Evolutionary conservation across 169 alveolate genomes (phyloP).

Genomic region (Miamiensis avidus): DNA sequence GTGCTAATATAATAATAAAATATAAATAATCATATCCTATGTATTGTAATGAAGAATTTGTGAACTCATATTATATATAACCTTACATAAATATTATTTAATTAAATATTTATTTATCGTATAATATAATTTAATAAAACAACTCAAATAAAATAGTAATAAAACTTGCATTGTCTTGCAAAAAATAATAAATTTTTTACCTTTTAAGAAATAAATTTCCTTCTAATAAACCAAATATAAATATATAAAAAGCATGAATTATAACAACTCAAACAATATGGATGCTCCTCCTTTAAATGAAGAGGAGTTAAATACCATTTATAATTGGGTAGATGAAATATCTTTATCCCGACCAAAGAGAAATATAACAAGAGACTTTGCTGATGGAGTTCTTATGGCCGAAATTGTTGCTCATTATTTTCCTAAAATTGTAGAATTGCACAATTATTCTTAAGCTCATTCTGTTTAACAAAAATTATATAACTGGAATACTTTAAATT

Average conservation of each 20-base stretch:
- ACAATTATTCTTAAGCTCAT: constrained; percentile 85
- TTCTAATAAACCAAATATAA: too few species aligned
- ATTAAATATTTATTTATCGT: not conserved
- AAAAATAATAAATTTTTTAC: too few species aligned
- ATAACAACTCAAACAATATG: not conserved
- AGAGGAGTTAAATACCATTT: constrained; percentile 73
- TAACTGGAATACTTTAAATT: constrained; percentile 88
- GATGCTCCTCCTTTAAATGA: constrained; percentile 52
- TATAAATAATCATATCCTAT: too few species aligned
- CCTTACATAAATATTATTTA: too few species aligned
- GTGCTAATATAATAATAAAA: too few species aligned
- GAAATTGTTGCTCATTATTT: constrained; percentile 81
- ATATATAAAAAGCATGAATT: too few species aligned
- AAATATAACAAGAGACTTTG: constrained; percentile 86
- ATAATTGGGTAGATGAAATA: constrained; percentile 89
- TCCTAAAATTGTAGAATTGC: constrained; percentile 85
- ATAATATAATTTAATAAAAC: too few species aligned
- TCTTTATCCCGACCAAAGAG: constrained; percentile 87
- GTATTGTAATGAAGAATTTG: too few species aligned
- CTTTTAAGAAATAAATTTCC: too few species aligned
- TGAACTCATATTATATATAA: too few species aligned
- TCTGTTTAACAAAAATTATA: constrained; percentile 71
- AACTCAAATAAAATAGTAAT: too few species aligned
- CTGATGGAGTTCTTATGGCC: constrained; percentile 90
- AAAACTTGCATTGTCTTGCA: too few species aligned